Evolutionary conservation across 1,284 basidiomycete genomes (phyloP).

Genomic region (Rhodotorula sp.): DNA sequence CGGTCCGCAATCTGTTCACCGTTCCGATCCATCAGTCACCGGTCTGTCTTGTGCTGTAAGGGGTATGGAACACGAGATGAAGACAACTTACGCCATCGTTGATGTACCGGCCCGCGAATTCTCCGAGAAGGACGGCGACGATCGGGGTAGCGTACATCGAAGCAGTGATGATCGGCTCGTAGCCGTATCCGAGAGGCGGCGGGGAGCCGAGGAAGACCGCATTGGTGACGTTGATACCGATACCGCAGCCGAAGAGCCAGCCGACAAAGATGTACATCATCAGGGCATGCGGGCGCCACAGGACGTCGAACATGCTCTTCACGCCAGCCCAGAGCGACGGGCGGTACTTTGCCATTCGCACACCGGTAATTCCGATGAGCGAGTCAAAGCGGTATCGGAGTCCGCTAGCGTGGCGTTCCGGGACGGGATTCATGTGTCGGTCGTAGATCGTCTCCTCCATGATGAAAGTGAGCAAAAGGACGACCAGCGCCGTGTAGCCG

Average conservation of each 20-base stretch:
- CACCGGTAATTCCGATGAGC: slow-evolving; percentile 64
- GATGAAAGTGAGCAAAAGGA: slow-evolving; percentile 60
- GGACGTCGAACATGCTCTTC: slow-evolving; percentile 46
- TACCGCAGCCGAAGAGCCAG: slow-evolving; percentile 39
- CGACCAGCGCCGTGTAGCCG: slow-evolving; percentile 60
- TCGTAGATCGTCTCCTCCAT: slow-evolving; percentile 68
- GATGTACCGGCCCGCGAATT: slow-evolving; percentile 62
- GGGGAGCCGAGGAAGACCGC: slow-evolving; percentile 63
- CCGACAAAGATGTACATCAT: slow-evolving; percentile 56
- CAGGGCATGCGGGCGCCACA: slow-evolving; percentile 41
- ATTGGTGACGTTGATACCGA: slow-evolving; percentile 70
- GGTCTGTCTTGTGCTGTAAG: no score
- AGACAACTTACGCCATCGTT: slow-evolving; percentile 58
- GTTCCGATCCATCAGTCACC: fast-evolving
- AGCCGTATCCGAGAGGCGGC: slow-evolving; percentile 58
- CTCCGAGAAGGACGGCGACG: slow-evolving; percentile 64
- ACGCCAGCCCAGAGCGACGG: slow-evolving; percentile 52
- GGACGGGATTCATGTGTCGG: slow-evolving; percentile 60
- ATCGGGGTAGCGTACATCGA: slow-evolving; percentile 43
- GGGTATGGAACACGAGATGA: no score
- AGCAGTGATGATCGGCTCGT: slow-evolving; percentile 17
- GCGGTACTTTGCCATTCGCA: slow-evolving; percentile 62
- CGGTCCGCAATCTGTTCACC: slow-evolving; percentile 55
- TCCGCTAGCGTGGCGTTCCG: slow-evolving; percentile 52
- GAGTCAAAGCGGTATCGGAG: slow-evolving; percentile 61